Percentiles rank a stretch among this genome's conserved stretches.
Conservation (phyloP, 176 grass and related monocot genomes). For the Zizania latifolia region DNA sequence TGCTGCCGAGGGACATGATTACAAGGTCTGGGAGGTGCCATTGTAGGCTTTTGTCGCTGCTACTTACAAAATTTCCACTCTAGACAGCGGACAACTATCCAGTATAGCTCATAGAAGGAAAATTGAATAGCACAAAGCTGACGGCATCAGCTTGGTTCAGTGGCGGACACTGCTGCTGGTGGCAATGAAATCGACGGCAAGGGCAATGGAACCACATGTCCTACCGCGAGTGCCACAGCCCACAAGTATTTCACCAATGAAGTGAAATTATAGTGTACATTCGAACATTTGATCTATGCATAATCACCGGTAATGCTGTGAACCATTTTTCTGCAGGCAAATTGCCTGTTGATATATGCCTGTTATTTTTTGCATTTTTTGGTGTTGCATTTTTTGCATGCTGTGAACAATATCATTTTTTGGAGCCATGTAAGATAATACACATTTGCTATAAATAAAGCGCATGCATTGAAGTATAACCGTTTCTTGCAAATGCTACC, state of each 20-base stretch:
- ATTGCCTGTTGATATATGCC: slow-evolving; percentile 22
- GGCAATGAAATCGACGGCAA: background rate
- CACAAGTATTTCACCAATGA: background rate
- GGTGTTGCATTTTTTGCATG: no score
- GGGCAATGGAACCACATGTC: background rate
- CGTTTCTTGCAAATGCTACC: no score
- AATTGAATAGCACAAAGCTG: slow-evolving; percentile 8
- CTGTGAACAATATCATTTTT: no score
- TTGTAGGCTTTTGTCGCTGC: slow-evolving; percentile 7
- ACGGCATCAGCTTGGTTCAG: slow-evolving; percentile 14
- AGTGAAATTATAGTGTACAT: background rate
- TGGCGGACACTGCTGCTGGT: background rate
- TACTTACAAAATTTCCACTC: background rate
- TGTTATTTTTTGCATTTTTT: background rate
- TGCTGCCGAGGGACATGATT: slow-evolving; percentile 67
- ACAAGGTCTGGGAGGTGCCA: slow-evolving; percentile 76
- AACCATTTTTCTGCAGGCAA: slow-evolving; percentile 11
- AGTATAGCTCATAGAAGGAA: background rate
- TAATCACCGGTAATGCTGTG: background rate
- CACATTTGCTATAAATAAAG: no score
- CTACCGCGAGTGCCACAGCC: background rate
- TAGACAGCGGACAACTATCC: background rate
- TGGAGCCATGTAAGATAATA: no score
- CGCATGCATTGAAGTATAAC: no score
- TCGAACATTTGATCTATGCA: slow-evolving; percentile 17